These are phyloP conservation scores for Lipomyces yamanashiensis DNA, from an alignment of 805 yeast genomes.

Conservation along the genomic window DNA sequence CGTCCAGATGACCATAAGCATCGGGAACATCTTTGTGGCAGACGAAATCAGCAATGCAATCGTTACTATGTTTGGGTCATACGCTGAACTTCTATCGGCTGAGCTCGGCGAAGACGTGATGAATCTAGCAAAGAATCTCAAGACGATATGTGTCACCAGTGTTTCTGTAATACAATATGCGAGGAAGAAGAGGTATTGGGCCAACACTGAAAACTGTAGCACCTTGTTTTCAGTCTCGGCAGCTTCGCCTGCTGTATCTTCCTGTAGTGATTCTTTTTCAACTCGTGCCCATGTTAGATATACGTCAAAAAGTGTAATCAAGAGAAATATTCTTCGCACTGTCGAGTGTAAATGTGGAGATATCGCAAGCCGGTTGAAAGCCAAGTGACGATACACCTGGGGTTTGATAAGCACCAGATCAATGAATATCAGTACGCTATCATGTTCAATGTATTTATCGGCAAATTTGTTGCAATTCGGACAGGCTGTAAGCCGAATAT, in stretches of 20 bases:
- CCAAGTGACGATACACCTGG: conserved; percentile 78
- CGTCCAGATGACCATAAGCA: conserved; percentile 95
- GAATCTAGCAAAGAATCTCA: conserved; percentile 46
- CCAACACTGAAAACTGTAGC: conserved; percentile 42
- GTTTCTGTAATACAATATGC: conserved; percentile 47
- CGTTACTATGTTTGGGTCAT: conserved; percentile 54
- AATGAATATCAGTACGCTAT: conserved; percentile 78
- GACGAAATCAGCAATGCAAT: conserved; percentile 76
- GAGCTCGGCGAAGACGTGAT: conserved; percentile 4
- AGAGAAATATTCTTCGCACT: conserved; percentile 56
- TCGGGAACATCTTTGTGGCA: conserved; percentile 82
- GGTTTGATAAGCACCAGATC: conserved; percentile 84
- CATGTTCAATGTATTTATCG: conserved; percentile 91
- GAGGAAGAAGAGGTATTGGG: conserved; percentile 49
- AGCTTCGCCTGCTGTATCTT: conserved; percentile 1
- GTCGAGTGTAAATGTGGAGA: conserved; percentile 36
- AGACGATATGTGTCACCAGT: conserved; percentile 43
- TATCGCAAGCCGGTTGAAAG: conserved; percentile 64
- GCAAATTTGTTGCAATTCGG: conserved; percentile 71
- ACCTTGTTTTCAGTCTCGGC: conserved; percentile 28
- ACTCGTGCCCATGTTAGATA: conserved; percentile 91
- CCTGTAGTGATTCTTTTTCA: conserved; percentile 57
- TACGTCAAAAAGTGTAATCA: conserved; percentile 80
- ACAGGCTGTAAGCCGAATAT: conserved; percentile 81
- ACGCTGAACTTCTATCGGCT: conserved; percentile 1